A percentile compares a stretch with the other conserved stretches of the same genome.
phyloP scores from a whole-genome alignment of 2,329 filamentous ascomycete species.

The Penicillium sp. region DNA sequence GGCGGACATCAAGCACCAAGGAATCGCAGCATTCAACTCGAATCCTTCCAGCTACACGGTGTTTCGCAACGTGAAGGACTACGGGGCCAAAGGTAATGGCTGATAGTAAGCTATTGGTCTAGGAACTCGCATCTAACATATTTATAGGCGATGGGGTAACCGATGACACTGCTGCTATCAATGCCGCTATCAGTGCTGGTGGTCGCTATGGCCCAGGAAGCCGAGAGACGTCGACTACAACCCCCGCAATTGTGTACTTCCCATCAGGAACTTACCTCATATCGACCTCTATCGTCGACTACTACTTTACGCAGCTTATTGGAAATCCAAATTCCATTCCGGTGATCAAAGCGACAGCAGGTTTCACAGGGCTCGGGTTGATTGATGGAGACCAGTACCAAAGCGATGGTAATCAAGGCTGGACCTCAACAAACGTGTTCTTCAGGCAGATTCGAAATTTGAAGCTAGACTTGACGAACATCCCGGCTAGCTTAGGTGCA shows the following conservation, averaged over 20 bases:
- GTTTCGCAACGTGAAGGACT: conserved; percentile 31
- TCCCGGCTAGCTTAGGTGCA: conserved; percentile 28
- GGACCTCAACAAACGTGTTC: conserved; percentile 55
- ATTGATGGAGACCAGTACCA: conserved; percentile 55
- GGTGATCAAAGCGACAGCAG: conserved; percentile 49
- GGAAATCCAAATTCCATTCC: conserved; percentile 56
- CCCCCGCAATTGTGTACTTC: conserved; percentile 55
- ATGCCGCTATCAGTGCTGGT: conserved; percentile 44
- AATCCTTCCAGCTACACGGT: conserved; percentile 24
- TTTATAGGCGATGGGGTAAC: conserved; percentile 44
- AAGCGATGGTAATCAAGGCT: conserved; percentile 35
- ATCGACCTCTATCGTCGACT: conserved; percentile 54
- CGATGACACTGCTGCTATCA: conserved; percentile 56
- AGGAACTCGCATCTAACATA: conserved; percentile 25
- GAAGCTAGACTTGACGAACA: conserved; percentile 52
- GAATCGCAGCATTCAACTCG: conserved; percentile 26
- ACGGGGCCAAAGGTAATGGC: conserved; percentile 27
- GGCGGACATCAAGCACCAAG: conserved; percentile 31
- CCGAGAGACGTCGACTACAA: conserved; percentile 45
- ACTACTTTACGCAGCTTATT: conserved; percentile 60
- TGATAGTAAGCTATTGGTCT: conserved; percentile 33
- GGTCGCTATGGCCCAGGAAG: conserved; percentile 42
- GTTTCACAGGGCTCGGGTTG: conserved; percentile 53
- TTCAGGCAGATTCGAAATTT: conserved; percentile 62
- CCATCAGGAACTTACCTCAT: conserved; percentile 56